Conservation (phyloP, 2,329 filamentous ascomycete genomes). For the Colletotrichum falcatum region DNA sequence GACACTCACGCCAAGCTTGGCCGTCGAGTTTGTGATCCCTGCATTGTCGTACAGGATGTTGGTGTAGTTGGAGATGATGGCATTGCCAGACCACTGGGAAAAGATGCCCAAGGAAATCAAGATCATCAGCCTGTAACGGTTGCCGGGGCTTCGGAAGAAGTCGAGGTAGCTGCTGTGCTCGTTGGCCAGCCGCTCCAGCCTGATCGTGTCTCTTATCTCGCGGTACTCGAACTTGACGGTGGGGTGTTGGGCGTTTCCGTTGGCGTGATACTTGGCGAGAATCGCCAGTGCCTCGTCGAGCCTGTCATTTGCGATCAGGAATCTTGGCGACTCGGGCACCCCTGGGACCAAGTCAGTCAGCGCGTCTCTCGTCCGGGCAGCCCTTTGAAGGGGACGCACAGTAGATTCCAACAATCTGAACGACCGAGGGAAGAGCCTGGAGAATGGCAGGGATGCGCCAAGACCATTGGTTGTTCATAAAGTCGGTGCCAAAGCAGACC, state of each 20-base stretch:
- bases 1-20: slow-evolving; percentile 62
- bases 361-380: too few species aligned
- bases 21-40: slow-evolving; percentile 67
- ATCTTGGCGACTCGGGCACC: slow-evolving; percentile 67
- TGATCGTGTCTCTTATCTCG: slow-evolving; percentile 63
- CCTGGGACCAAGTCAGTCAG: background rate
- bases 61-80: slow-evolving; percentile 75
- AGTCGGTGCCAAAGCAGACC: slow-evolving; percentile 71
- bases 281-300: slow-evolving; percentile 60
- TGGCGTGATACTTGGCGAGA: slow-evolving; percentile 62
- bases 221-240: slow-evolving; percentile 62
- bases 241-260: slow-evolving; percentile 56
- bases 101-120: slow-evolving; percentile 73
- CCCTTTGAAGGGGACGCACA: slow-evolving; percentile 45
- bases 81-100: slow-evolving; percentile 76
- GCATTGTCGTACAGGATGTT: slow-evolving; percentile 70
- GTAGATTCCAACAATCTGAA: slow-evolving; percentile 74
- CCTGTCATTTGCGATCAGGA: slow-evolving; percentile 45
- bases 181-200: slow-evolving; percentile 57
- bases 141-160: slow-evolving; percentile 71
- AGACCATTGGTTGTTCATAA: slow-evolving; percentile 70
- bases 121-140: slow-evolving; percentile 72
- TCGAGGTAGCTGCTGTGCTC: slow-evolving; percentile 67
- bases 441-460: slow-evolving; percentile 75
- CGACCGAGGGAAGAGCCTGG: slow-evolving; percentile 69